phyloP scores from a whole-genome alignment of 257 asterid genomes.

The Ajuga chamaepitys region DNA sequence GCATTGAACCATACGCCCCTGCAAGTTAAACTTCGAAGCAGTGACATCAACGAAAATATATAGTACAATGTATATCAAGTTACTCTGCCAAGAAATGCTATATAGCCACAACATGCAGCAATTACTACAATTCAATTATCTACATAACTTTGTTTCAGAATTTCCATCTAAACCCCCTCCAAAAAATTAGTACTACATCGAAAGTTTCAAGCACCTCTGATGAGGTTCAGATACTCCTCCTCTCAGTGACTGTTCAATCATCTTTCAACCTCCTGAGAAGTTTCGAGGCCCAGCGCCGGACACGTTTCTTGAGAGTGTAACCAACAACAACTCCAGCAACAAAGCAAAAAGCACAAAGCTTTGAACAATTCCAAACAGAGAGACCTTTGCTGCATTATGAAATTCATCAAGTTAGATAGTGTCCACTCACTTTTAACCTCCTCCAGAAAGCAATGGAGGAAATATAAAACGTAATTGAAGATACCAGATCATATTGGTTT shows the following conservation, averaged over 20 bases:
- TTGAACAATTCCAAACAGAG: constrained; percentile 68
- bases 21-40: neutral
- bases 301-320: constrained; percentile 72
- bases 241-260: constrained; percentile 26
- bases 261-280: constrained; percentile 55
- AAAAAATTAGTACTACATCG: no score
- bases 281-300: constrained; percentile 66
- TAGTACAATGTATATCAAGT: neutral
- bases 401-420: neutral
- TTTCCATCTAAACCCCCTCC: no score
- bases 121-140: neutral
- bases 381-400: constrained; percentile 45
- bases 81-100: neutral
- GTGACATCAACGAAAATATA: neutral
- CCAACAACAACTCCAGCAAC: constrained; percentile 76
- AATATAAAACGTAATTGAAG: constrained; percentile 29
- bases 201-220: neutral
- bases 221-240: neutral
- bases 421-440: neutral
- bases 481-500: constrained; percentile 24
- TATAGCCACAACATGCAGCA: neutral
- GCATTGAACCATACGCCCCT: neutral
- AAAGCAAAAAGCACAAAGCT: constrained; percentile 69
- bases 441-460: neutral
- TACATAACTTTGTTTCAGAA: neutral